phyloP scores from a whole-genome alignment of 2,329 filamentous ascomycete genomes.

The Thielaviopsis euricoi region DNA sequence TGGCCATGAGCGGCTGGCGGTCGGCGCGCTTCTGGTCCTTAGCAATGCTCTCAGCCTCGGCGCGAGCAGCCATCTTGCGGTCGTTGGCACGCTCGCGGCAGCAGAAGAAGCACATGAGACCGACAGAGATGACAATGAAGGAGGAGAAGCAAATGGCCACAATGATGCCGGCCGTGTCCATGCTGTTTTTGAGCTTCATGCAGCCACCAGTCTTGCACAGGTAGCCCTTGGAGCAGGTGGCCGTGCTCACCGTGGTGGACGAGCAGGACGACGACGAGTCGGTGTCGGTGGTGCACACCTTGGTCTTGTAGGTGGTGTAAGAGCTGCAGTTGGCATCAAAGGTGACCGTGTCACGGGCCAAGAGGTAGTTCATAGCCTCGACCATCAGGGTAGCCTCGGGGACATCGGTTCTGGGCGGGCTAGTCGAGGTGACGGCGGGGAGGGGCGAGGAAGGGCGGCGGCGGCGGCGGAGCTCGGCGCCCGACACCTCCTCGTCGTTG shows the following conservation, averaged over 20 bases:
- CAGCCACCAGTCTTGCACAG: slow-evolving; percentile 31
- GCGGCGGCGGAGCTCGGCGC: slow-evolving; percentile 8
- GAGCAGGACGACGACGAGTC: slow-evolving; percentile 24
- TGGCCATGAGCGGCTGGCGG: slow-evolving; percentile 22
- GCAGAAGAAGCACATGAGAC: slow-evolving; percentile 32
- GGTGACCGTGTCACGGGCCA: slow-evolving; percentile 5
- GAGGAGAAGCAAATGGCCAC: slow-evolving; percentile 30
- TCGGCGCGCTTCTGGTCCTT: slow-evolving; percentile 26
- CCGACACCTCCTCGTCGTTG: slow-evolving; percentile 15
- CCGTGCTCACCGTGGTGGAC: slow-evolving; percentile 19
- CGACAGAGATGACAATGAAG: slow-evolving; percentile 23
- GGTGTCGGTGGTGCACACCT: slow-evolving; percentile 16
- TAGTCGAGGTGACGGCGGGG: slow-evolving; percentile 2
- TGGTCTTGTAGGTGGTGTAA: slow-evolving; percentile 18
- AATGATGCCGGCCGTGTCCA: slow-evolving; percentile 29
- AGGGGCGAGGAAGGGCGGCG: slow-evolving; percentile 2
- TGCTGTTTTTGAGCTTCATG: slow-evolving; percentile 23
- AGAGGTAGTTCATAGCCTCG: slow-evolving; percentile 12
- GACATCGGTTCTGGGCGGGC: background rate
- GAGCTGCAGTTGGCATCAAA: slow-evolving; percentile 10
- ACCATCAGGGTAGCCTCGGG: slow-evolving; percentile 9
- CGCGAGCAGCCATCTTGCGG: slow-evolving; percentile 26
- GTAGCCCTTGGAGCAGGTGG: slow-evolving; percentile 26
- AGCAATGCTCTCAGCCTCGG: slow-evolving; percentile 33
- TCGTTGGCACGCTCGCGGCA: slow-evolving; percentile 31